Percentiles rank a stretch among this genome's conserved stretches.
Evolutionary conservation across 2,329 filamentous ascomycete genomes (phyloP).

Genomic region (Cercospora zeae-maydis): DNA sequence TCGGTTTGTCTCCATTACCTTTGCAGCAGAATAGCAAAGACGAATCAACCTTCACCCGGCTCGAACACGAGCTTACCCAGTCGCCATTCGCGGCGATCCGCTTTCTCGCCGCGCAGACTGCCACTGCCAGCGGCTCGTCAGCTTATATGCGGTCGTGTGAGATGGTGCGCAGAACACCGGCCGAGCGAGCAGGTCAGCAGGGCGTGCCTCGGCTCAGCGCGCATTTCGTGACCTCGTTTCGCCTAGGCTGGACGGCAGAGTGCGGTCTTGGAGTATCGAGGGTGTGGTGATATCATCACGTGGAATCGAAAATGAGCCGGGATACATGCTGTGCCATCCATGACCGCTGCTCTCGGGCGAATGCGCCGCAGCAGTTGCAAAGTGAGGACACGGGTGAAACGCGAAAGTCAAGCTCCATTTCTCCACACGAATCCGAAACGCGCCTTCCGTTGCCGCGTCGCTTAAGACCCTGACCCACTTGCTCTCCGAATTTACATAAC

Average conservation of each 20-base stretch:
- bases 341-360: not conserved
- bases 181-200: not conserved
- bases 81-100: not conserved
- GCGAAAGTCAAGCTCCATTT: not conserved
- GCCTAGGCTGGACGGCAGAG: not conserved
- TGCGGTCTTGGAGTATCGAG: not conserved
- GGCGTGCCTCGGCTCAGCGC: conserved; percentile 9
- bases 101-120: not conserved
- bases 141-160: not conserved
- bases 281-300: conserved; percentile 11
- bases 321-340: not conserved
- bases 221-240: not conserved
- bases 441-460: conserved; percentile 1
- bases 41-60: not conserved
- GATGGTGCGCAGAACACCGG: not conserved
- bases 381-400: not conserved
- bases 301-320: conserved; percentile 5
- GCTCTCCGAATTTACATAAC: conserved; percentile 4
- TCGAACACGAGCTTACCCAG: not conserved
- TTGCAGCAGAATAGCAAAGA: not conserved
- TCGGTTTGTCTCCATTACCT: not conserved
- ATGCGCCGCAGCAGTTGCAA: not conserved
- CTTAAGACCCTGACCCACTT: not conserved
- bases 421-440: conserved; percentile 4
- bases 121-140: not conserved